phyloP scores from a whole-genome alignment of 805 yeast species.

The Kazachstania bromeliacearum region DNA sequence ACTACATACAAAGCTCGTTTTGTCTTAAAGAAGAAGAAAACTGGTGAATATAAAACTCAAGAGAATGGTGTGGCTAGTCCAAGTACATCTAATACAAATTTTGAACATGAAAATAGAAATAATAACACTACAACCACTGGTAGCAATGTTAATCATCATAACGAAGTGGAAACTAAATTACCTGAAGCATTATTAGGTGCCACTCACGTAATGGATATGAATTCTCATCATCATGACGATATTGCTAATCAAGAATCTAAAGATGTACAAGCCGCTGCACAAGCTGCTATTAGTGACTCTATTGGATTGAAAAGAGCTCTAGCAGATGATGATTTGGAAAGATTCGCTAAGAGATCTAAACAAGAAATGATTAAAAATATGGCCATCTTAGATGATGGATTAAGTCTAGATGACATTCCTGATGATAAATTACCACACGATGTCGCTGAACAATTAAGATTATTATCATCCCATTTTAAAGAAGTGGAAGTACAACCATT shows the following conservation, averaged over 20 bases:
- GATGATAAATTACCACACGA: conserved; percentile 29
- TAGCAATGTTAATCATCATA: not conserved
- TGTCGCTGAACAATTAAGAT: conserved; percentile 29
- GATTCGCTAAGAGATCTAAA: conserved; percentile 6
- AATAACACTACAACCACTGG: not conserved
- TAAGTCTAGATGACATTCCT: conserved; percentile 17
- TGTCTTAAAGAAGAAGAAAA: conserved; percentile 27
- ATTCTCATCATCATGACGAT: too few species aligned
- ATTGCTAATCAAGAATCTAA: conserved; percentile 1
- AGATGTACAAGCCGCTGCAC: conserved; percentile 22
- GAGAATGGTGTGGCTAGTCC: not conserved
- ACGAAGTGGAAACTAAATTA: not conserved
- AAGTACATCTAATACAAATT: too few species aligned
- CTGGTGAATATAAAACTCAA: conserved; percentile 21
- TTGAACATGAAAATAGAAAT: too few species aligned
- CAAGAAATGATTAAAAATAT: conserved; percentile 1
- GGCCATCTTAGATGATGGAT: conserved; percentile 11
- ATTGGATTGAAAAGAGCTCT: conserved; percentile 14
- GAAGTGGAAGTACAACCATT: conserved; percentile 18
- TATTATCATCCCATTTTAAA: conserved; percentile 28
- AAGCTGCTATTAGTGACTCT: conserved; percentile 21
- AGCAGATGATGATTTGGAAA: conserved; percentile 7
- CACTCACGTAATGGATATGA: too few species aligned
- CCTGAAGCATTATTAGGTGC: too few species aligned
- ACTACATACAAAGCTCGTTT: conserved; percentile 30